These are phyloP conservation scores for Podospora pseudopauciseta DNA, from an alignment of 495 filamentous ascomycete species.

Conservation along the genomic window DNA sequence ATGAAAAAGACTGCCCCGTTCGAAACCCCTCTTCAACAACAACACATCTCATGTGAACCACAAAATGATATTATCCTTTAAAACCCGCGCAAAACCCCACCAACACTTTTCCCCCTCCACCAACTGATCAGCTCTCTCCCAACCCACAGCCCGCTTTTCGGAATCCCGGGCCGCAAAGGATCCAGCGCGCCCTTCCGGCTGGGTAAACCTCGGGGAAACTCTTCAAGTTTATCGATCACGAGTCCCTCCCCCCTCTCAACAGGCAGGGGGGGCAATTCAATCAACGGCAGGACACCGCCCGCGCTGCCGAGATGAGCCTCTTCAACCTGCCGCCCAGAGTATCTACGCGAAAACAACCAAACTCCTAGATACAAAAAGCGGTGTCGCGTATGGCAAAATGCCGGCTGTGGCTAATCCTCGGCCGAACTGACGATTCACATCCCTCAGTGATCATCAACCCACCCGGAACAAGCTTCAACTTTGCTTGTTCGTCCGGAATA, in stretches of 20 bases:
- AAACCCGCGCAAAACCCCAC: not conserved
- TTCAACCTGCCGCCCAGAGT: slow-evolving; percentile 13
- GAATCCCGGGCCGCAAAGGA: slow-evolving; percentile 16
- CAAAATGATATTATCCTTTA: not conserved
- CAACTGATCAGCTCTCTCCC: not conserved
- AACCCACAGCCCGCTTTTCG: slow-evolving; percentile 4
- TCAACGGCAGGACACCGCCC: slow-evolving; percentile 18
- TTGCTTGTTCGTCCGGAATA: slow-evolving; percentile 3
- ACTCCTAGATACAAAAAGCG: not conserved
- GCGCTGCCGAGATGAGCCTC: slow-evolving; percentile 21
- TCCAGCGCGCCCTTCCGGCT: slow-evolving; percentile 9
- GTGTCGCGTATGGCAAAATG: slow-evolving; percentile 12
- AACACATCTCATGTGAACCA: not conserved
- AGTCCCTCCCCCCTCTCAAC: not conserved
- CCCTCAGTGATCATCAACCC: not conserved
- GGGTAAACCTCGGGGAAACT: slow-evolving; percentile 22
- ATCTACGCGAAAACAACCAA: not conserved
- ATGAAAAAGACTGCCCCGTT: not conserved
- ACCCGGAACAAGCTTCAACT: not conserved
- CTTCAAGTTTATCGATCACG: not conserved
- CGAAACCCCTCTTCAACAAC: not conserved
- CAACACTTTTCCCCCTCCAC: slow-evolving; percentile 9
- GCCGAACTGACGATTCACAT: slow-evolving; percentile 25
- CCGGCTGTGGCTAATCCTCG: slow-evolving; percentile 26
- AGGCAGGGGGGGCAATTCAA: not conserved